These are phyloP conservation scores for Ophiostoma novo-ulmi DNA, from an alignment of 2,329 filamentous ascomycete genomes.

Conservation along the genomic window DNA sequence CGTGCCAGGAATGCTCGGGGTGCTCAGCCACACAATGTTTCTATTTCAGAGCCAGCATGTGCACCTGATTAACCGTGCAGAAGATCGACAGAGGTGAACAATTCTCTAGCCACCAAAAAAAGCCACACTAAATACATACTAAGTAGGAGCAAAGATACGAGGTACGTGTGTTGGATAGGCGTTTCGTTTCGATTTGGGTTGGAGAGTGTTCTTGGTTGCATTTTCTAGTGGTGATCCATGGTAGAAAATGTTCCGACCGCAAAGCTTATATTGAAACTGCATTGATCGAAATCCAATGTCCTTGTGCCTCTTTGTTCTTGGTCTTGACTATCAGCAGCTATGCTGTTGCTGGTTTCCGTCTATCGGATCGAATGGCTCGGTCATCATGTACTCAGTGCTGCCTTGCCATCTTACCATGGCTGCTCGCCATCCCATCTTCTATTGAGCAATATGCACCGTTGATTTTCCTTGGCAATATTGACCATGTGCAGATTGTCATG, in stretches of 20 bases:
- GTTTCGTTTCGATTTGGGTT: too few species aligned
- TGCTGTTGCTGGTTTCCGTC: too few species aligned
- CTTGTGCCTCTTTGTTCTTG: too few species aligned
- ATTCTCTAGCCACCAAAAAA: background rate
- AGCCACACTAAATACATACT: background rate
- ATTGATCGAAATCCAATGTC: background rate
- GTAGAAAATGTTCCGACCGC: background rate
- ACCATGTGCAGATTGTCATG: background rate
- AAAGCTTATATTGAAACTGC: background rate
- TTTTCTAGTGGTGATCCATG: background rate
- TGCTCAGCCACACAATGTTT: constrained; percentile 9
- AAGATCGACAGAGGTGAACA: background rate
- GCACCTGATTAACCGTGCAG: constrained; percentile 3
- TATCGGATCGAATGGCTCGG: too few species aligned
- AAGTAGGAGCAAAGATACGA: too few species aligned
- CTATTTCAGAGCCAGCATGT: background rate
- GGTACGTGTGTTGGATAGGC: too few species aligned
- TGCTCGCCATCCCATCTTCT: background rate
- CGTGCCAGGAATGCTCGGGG: background rate
- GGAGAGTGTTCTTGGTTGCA: background rate
- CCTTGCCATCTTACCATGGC: background rate
- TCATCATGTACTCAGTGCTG: background rate
- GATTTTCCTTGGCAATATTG: background rate
- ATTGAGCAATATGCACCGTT: background rate
- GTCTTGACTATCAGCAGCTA: too few species aligned